A percentile compares a stretch with the other conserved stretches of the same genome.
phyloP scores from a whole-genome alignment of 768 basidiomycete species.

The Russula compacta region DNA sequence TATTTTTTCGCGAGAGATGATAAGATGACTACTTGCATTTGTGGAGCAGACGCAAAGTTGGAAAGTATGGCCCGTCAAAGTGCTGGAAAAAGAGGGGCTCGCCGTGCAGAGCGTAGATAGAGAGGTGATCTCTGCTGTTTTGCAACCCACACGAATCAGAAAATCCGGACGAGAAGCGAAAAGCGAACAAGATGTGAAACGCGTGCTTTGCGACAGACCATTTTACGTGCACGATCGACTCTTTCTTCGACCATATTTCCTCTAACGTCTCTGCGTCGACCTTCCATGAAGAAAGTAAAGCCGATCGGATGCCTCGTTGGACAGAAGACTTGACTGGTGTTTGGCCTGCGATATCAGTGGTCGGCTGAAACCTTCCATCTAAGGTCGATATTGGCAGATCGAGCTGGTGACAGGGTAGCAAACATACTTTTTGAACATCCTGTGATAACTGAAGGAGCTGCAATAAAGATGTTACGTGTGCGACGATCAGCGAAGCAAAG shows the following conservation, averaged over 20 bases:
- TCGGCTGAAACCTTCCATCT: slow-evolving; percentile 49
- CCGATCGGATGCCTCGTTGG: slow-evolving; percentile 78
- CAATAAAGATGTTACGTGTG: background rate
- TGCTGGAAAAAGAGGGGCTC: slow-evolving; percentile 94
- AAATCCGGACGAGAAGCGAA: slow-evolving; percentile 7
- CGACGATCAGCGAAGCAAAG: background rate
- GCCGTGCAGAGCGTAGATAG: slow-evolving; percentile 81
- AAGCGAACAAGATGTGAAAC: background rate
- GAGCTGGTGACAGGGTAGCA: background rate
- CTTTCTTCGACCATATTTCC: slow-evolving; percentile 98
- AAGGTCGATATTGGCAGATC: background rate
- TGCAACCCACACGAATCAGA: too few species aligned
- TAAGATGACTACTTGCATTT: slow-evolving; percentile 54
- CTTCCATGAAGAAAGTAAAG: slow-evolving; percentile 75
- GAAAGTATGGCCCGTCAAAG: slow-evolving; percentile 87
- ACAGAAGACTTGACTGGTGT: slow-evolving; percentile 90
- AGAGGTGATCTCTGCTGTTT: slow-evolving; percentile 90
- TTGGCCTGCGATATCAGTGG: slow-evolving; percentile 80
- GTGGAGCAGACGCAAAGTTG: slow-evolving; percentile 83
- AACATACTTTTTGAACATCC: slow-evolving; percentile 73
- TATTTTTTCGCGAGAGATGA: too few species aligned
- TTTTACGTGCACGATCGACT: slow-evolving; percentile 84
- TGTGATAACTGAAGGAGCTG: background rate
- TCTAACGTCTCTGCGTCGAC: slow-evolving; percentile 76
- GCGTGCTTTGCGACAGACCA: slow-evolving; percentile 49